phyloP scores from a whole-genome alignment of 2,329 filamentous ascomycete species.

The Acarospora socialis region DNA sequence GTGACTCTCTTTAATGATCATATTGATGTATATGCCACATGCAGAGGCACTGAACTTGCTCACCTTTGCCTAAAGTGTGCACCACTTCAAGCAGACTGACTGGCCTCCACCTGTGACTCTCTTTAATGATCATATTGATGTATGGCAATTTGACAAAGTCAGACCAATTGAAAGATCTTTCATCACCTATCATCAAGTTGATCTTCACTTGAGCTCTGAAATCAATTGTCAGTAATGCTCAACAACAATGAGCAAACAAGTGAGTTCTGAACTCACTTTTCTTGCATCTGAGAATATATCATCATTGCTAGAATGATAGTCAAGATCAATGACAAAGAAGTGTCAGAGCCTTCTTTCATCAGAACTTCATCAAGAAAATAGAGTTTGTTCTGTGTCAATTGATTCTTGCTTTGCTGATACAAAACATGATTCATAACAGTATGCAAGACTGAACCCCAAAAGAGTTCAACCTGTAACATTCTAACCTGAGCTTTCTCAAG shows the following conservation, averaged over 20 bases:
- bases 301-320: slow-evolving; percentile 23
- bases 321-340: slow-evolving; percentile 23
- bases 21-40: slow-evolving; percentile 20
- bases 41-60: no score
- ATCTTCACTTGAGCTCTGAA: slow-evolving; percentile 20
- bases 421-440: slow-evolving; percentile 31
- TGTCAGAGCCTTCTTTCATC: slow-evolving; percentile 26
- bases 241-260: not conserved
- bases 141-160: slow-evolving; percentile 22
- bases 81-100: slow-evolving; percentile 15
- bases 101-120: slow-evolving; percentile 23
- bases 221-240: slow-evolving; percentile 1
- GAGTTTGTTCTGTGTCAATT: slow-evolving; percentile 21
- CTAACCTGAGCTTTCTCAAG: no score
- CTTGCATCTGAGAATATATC: slow-evolving; percentile 17
- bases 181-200: slow-evolving; percentile 18
- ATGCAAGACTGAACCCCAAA: no score
- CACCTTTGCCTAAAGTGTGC: slow-evolving; percentile 17
- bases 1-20: slow-evolving; percentile 22
- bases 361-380: slow-evolving; percentile 21
- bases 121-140: slow-evolving; percentile 19
- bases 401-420: slow-evolving; percentile 23
- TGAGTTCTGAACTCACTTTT: slow-evolving; percentile 5
- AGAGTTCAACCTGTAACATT: no score
- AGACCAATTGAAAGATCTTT: slow-evolving; percentile 17